These are phyloP conservation scores for Halteria grandinella DNA, from an alignment of 73 alveolate genomes.

Conservation along the genomic window DNA sequence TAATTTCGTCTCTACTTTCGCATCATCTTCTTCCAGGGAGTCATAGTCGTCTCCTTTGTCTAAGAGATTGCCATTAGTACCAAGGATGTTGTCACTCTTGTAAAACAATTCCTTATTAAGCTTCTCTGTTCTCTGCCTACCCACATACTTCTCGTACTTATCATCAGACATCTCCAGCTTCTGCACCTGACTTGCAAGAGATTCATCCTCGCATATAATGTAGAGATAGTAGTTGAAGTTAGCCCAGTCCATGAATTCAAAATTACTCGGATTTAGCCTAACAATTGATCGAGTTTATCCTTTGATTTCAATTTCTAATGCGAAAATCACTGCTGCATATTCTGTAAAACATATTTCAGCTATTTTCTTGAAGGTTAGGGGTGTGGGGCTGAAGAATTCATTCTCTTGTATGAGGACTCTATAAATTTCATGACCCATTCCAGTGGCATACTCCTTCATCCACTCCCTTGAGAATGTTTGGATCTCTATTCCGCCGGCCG, in stretches of 20 bases:
- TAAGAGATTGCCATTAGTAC: not conserved
- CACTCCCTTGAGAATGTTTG: constrained; percentile 85
- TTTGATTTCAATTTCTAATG: constrained; percentile 91
- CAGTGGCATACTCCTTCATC: constrained; percentile 91
- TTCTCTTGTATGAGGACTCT: constrained; percentile 75
- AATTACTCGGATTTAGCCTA: constrained; percentile 92
- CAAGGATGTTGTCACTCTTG: too few relatives aligned
- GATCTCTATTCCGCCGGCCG: constrained; percentile 84
- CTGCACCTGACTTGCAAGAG: constrained; percentile 90
- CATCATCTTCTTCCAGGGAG: not conserved
- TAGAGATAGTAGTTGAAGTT: constrained; percentile 85
- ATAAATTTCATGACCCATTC: constrained; percentile 96
- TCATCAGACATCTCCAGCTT: constrained; percentile 75
- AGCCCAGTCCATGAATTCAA: constrained; percentile 76
- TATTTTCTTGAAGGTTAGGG: constrained; percentile 85
- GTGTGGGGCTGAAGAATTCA: constrained; percentile 77
- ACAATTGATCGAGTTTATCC: constrained; percentile 74
- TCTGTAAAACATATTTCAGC: constrained; percentile 86
- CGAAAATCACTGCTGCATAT: constrained; percentile 91
- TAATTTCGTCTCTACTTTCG: too few relatives aligned
- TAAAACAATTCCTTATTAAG: too few relatives aligned
- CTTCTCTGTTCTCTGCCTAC: constrained; percentile 9
- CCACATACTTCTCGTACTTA: constrained; percentile 15
- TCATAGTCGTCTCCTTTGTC: constrained; percentile 42
- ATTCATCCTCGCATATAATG: constrained; percentile 93